Percentiles rank a stretch among this genome's conserved stretches.
Evolutionary conservation across 345 rosid genomes (phyloP).

Genomic region (Eucalyptus melliodora): DNA sequence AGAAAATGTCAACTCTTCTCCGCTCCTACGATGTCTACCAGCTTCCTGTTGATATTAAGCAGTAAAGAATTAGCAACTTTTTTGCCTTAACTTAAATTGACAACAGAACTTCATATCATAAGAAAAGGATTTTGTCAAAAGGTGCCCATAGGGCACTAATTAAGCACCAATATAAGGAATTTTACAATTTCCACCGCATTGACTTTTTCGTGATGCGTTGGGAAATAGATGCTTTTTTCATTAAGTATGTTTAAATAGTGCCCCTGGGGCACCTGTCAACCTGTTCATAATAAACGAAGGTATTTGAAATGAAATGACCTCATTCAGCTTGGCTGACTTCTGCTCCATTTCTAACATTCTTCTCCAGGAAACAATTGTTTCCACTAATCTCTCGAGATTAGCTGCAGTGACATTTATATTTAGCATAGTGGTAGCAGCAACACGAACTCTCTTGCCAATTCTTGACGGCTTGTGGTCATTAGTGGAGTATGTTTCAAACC

Average conservation of each 20-base stretch:
- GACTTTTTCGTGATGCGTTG: background rate
- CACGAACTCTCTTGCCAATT: slow-evolving; percentile 74
- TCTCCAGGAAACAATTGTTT: slow-evolving; percentile 82
- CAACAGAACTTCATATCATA: background rate
- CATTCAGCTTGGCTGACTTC: slow-evolving; percentile 62
- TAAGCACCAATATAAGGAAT: background rate
- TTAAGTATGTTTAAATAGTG: background rate
- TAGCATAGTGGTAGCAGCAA: slow-evolving; percentile 74
- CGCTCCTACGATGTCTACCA: slow-evolving; percentile 24
- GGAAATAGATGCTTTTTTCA: background rate
- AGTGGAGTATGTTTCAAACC: slow-evolving; percentile 90
- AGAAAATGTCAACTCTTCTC: slow-evolving; percentile 55
- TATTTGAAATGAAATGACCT: slow-evolving; percentile 20
- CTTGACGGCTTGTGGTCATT: slow-evolving; percentile 37
- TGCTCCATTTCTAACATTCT: slow-evolving; percentile 81
- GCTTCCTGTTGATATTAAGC: slow-evolving; percentile 37
- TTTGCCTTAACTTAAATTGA: background rate
- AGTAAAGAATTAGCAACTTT: background rate
- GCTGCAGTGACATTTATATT: slow-evolving; percentile 89
- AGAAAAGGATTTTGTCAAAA: background rate
- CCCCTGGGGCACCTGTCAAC: background rate
- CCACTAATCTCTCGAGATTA: slow-evolving; percentile 67
- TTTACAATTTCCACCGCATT: background rate
- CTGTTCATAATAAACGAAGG: background rate
- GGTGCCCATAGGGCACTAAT: background rate